Evolutionary conservation across 2,329 filamentous ascomycete genomes (phyloP).

Genomic region (Colletotrichum tropicicola): DNA sequence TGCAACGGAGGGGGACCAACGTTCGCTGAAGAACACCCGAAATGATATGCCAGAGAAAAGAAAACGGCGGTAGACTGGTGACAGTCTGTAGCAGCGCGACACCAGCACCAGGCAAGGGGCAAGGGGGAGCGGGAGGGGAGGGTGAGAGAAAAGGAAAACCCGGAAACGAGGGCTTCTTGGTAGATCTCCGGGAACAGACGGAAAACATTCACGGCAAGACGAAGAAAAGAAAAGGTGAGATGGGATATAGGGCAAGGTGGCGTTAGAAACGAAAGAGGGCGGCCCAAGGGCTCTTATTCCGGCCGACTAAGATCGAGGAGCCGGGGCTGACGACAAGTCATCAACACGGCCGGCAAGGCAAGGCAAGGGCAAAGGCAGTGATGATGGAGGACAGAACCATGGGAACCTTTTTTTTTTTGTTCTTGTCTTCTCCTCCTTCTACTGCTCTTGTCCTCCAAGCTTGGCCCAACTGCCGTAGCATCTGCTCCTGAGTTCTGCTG

Average conservation of each 20-base stretch:
- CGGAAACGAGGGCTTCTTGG: too few relatives aligned
- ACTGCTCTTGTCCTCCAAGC: too few relatives aligned
- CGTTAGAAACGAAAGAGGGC: conserved; percentile 14
- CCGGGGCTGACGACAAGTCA: neutral
- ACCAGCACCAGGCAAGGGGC: neutral
- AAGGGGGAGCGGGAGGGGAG: neutral
- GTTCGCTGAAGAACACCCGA: neutral
- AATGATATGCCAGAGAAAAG: neutral
- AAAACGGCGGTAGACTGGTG: too few relatives aligned
- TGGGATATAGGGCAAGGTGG: conserved; percentile 12
- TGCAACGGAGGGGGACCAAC: neutral
- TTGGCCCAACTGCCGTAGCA: neutral
- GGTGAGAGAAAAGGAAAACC: neutral
- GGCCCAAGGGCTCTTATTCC: conserved; percentile 2
- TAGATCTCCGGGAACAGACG: too few relatives aligned
- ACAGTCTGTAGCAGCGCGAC: too few relatives aligned
- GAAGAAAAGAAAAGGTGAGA: neutral
- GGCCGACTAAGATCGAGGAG: neutral
- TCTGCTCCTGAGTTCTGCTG: neutral
- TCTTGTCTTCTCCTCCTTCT: neutral
- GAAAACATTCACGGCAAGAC: neutral
- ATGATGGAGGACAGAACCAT: too few relatives aligned
- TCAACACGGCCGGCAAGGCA: too few relatives aligned
- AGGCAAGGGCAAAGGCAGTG: too few relatives aligned
- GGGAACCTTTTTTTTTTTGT: too few relatives aligned